Conservation (phyloP, 2,329 filamentous ascomycete species). For the Trichophaea hybrida region DNA sequence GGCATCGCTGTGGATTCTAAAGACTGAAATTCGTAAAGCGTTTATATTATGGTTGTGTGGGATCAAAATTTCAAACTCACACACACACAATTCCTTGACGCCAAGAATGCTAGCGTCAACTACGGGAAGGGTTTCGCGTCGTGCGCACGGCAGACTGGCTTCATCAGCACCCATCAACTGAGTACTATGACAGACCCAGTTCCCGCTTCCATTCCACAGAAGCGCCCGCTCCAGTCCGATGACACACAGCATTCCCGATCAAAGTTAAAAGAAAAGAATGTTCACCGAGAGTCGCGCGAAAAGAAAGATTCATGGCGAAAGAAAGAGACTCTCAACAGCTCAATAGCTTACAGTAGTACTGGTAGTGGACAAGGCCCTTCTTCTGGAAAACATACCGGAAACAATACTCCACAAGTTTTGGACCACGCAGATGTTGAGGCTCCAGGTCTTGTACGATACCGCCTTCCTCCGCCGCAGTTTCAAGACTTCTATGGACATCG, state of each 20-base stretch:
- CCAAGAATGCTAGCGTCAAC: too few species aligned
- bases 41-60: too few species aligned
- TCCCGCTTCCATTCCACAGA: background rate
- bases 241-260: background rate
- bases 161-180: background rate
- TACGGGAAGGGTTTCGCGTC: too few species aligned
- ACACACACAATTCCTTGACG: too few species aligned
- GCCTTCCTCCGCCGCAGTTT: slow-evolving; percentile 47
- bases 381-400: slow-evolving; percentile 34
- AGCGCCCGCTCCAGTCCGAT: background rate
- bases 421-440: slow-evolving; percentile 6
- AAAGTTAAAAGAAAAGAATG: background rate
- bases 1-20: slow-evolving; percentile 45
- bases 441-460: slow-evolving; percentile 36
- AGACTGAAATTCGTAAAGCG: too few species aligned
- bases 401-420: slow-evolving; percentile 13
- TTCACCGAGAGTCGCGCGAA: slow-evolving; percentile 19
- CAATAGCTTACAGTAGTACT: slow-evolving; percentile 6
- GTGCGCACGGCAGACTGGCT: too few species aligned
- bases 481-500: slow-evolving; percentile 43
- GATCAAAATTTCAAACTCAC: too few species aligned
- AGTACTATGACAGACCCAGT: background rate
- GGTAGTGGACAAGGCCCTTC: slow-evolving; percentile 30
- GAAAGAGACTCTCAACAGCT: slow-evolving; percentile 45
- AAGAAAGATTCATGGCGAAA: slow-evolving; percentile 58